Conservation (phyloP, 768 basidiomycete species). For the Trametes cinnabarina region DNA sequence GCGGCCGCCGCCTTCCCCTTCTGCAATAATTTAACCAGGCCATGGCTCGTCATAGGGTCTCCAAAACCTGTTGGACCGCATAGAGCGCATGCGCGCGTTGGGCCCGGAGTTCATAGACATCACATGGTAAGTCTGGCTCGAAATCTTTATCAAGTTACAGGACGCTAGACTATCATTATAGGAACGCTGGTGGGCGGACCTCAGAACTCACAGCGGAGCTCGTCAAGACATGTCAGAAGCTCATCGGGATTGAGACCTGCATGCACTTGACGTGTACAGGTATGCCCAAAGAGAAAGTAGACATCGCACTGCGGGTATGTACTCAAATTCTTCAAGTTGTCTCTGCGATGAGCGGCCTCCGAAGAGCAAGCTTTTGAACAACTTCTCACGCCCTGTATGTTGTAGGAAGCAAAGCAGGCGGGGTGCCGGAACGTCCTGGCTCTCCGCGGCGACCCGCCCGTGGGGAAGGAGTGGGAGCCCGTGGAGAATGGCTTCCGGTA, state of each 20-base stretch:
- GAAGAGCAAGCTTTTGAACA: not conserved
- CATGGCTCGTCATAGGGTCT: conserved; percentile 53
- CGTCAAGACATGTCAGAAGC: conserved; percentile 89
- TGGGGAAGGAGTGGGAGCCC: conserved; percentile 89
- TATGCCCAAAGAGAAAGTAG: conserved; percentile 96
- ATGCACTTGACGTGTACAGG: conserved; percentile 99
- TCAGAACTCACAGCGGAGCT: conserved; percentile 92
- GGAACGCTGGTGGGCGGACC: conserved; percentile 96
- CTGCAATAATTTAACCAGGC: conserved; percentile 2
- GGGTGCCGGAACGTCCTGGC: conserved; percentile 94
- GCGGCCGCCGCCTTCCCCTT: conserved; percentile 6
- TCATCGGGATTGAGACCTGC: conserved; percentile 94
- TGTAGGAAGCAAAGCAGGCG: conserved; percentile 80
- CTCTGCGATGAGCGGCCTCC: no score
- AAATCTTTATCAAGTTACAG: not conserved
- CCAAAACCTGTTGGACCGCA: conserved; percentile 96
- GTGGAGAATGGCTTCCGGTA: conserved; percentile 88
- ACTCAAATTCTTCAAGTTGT: not conserved
- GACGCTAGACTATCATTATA: conserved; percentile 29
- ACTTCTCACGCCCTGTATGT: not conserved
- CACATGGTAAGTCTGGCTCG: conserved; percentile 59
- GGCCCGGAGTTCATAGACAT: conserved; percentile 99
- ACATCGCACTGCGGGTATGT: conserved; percentile 81
- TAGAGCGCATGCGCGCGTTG: conserved; percentile 93
- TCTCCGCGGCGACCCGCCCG: conserved; percentile 88